Base-by-base conservation (phyloP, 805 yeast species). In the Candida golubevii region DNA sequence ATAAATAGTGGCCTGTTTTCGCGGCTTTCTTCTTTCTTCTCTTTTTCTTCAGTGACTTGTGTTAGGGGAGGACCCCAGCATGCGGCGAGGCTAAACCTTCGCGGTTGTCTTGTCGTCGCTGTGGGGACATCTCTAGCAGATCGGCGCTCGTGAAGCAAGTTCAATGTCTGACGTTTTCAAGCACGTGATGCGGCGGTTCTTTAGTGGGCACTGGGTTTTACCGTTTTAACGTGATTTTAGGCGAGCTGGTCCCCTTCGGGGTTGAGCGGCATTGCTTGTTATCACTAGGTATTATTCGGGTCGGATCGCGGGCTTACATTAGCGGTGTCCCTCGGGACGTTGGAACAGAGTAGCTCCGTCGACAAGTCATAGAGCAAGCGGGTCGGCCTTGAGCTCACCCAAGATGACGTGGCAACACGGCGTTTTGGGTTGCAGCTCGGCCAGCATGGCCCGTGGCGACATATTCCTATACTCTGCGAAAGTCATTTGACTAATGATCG, bases 381-480 rank as follows among this genome's bases (percentile, higher is more conserved):
- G 70, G 70, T 59, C 61, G 79, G 75, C 62, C 74, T 80, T 77
- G 85, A 80, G 77, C 74, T 79, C 83, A 71, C 73, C 56, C 42
- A 13, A 51, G 56, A 56, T 63, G 61, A 51, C 58, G 47, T 49
- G 57, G 55, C 39, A 51, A 51, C 57, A 49, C 47, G 61, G 55
- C 49, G 59, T 58, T 55, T 33, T 33, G 66, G 67, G 63, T 59
- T 63, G 65, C 56, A 82, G 87, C 81, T 83, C 86, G 84, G 73
- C 75, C 84, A 71, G 67, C 71, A 78, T 69, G 50, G 66, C 66
- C 66, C 77, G 83, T 71, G 74, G 95, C 97, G 80, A 91, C 95
- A 91, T 91, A 91, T 91, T 91, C 98, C 98, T 91, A 85, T 78
- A 88, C 97, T 81, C 91, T 90, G 84, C 95, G 96, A 77, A 85